Evolutionary conservation across 495 filamentous ascomycete species (phyloP).

Genomic region (Lophium mytilinum): DNA sequence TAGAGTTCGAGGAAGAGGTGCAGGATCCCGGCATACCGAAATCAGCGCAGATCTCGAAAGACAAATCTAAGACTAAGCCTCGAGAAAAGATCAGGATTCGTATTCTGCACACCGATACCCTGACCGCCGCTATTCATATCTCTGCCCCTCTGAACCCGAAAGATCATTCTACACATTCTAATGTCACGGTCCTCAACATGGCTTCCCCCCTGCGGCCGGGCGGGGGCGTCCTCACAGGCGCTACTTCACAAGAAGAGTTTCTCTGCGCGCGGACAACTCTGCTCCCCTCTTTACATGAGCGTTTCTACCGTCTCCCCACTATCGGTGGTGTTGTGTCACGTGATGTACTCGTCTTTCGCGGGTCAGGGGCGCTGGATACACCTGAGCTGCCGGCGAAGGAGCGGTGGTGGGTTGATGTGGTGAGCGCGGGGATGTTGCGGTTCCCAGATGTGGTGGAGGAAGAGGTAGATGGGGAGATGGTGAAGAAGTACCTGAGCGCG

Average conservation of each 20-base stretch:
- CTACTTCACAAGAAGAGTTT: slow-evolving; percentile 34
- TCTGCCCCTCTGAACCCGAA: slow-evolving; percentile 4
- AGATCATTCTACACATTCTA: slow-evolving; percentile 9
- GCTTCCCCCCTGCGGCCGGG: slow-evolving; percentile 26
- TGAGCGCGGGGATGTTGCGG: slow-evolving; percentile 29
- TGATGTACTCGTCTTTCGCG: slow-evolving; percentile 32
- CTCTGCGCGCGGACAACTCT: slow-evolving; percentile 35
- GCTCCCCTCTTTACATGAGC: slow-evolving; percentile 28
- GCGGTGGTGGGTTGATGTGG: slow-evolving; percentile 32
- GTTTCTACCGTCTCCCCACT: slow-evolving; percentile 33
- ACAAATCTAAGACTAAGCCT: neutral
- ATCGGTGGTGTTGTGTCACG: slow-evolving; percentile 27
- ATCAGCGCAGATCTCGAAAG: neutral
- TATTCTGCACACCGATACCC: slow-evolving; percentile 40
- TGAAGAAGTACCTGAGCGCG: slow-evolving; percentile 3
- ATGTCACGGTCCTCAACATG: slow-evolving; percentile 32
- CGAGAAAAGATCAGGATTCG: slow-evolving; percentile 27
- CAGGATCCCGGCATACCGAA: neutral
- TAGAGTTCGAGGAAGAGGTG: neutral
- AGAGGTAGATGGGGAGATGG: slow-evolving; percentile 2
- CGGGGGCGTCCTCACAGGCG: slow-evolving; percentile 28
- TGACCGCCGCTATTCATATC: slow-evolving; percentile 38
- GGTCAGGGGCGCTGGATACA: slow-evolving; percentile 6
- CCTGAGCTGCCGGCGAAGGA: slow-evolving; percentile 23
- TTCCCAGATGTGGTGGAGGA: slow-evolving; percentile 28